phyloP scores from a whole-genome alignment of 306 rosid genomes.

The Gynostemma pentaphyllum region DNA sequence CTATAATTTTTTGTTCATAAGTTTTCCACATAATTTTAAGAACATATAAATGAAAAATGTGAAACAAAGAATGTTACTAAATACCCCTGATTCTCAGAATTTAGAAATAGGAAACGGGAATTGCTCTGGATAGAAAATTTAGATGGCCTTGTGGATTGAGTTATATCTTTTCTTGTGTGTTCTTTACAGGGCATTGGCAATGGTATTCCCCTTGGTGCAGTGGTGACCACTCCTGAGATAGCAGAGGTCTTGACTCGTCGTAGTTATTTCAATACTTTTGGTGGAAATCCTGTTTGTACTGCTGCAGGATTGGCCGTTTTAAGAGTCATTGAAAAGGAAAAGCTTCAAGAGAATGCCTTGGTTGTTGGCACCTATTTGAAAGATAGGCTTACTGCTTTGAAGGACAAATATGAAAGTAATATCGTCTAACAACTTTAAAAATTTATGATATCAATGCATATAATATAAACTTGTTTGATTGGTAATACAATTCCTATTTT shows the following conservation, averaged over 20 bases:
- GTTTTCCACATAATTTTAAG: no score
- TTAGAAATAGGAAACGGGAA: no score
- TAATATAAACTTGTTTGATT: background rate
- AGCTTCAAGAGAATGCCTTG: conserved; percentile 73
- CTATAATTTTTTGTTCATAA: no score
- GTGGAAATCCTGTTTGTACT: conserved; percentile 87
- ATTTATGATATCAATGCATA: background rate
- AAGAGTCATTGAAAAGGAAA: conserved; percentile 76
- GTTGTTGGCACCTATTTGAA: conserved; percentile 64
- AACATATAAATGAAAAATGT: no score
- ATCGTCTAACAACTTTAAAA: background rate
- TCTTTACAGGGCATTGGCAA: conserved; percentile 74
- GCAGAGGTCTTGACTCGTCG: conserved; percentile 68
- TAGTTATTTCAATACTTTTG: conserved; percentile 79
- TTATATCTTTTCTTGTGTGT: conserved; percentile 11
- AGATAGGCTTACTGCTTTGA: conserved; percentile 47
- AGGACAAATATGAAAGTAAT: conserved; percentile 69
- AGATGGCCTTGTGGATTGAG: background rate
- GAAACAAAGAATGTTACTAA: no score
- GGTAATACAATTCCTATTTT: background rate
- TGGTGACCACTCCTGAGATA: conserved; percentile 88
- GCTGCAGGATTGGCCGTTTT: conserved; percentile 91
- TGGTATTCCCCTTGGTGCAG: conserved; percentile 97
- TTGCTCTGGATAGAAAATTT: no score
- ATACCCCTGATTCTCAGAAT: background rate